These are phyloP conservation scores for Simplicillium aogashimaense DNA, from an alignment of 2,329 filamentous ascomycete genomes.

Conservation along the genomic window DNA sequence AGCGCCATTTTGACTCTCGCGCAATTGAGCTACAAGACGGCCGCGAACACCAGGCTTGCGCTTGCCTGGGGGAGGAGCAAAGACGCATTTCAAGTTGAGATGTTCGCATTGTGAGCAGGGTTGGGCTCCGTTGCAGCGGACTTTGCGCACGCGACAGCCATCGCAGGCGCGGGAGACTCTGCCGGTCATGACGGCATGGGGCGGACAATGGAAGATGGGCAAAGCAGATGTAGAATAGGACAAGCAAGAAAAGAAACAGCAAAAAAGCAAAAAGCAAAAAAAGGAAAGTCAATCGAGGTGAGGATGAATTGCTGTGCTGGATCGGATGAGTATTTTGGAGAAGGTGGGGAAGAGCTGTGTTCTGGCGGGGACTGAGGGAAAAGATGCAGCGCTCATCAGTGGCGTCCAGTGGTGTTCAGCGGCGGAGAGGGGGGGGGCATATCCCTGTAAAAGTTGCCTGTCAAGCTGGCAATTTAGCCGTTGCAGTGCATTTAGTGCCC, in stretches of 20 bases:
- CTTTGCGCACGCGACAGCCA: slow-evolving; percentile 26
- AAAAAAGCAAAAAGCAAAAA: too few relatives aligned
- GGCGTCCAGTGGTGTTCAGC: neutral
- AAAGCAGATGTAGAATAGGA: too few relatives aligned
- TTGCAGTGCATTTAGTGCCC: too few relatives aligned
- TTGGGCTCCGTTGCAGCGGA: slow-evolving; percentile 21
- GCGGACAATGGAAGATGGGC: too few relatives aligned
- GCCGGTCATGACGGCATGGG: slow-evolving; percentile 2
- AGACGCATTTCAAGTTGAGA: slow-evolving; percentile 22
- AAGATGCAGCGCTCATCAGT: neutral
- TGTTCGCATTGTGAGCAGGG: slow-evolving; percentile 26
- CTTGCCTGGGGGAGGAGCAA: slow-evolving; percentile 20
- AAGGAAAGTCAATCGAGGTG: too few relatives aligned
- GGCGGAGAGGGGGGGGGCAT: neutral
- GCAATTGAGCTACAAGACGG: slow-evolving; percentile 23
- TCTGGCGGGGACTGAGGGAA: neutral
- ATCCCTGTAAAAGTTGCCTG: too few relatives aligned
- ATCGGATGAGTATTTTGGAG: neutral
- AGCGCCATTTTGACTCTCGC: slow-evolving; percentile 10
- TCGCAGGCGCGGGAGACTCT: slow-evolving; percentile 20
- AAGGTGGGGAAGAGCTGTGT: neutral
- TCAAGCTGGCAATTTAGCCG: too few relatives aligned
- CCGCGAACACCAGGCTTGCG: slow-evolving; percentile 23
- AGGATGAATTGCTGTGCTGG: neutral
- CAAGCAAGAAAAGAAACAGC: too few relatives aligned